Percentiles rank a stretch among this genome's conserved stretches.
Evolutionary conservation across 2,329 filamentous ascomycete species (phyloP).

Genomic region (Fusarium ramigenum): DNA sequence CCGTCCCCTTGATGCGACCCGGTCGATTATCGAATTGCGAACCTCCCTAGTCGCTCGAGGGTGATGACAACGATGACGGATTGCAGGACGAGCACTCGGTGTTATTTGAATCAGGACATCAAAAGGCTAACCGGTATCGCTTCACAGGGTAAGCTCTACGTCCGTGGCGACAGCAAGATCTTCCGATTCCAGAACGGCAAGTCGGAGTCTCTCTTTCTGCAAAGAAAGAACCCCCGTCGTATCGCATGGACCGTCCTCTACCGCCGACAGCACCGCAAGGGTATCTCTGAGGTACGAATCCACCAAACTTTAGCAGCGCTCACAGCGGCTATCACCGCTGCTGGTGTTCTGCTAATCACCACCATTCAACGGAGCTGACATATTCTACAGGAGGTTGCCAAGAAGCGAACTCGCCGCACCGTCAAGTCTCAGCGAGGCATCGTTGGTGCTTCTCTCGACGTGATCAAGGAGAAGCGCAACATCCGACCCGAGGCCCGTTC

Average conservation of each 20-base stretch:
- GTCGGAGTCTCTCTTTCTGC: conserved; percentile 99
- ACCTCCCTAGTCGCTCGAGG: conserved; percentile 13
- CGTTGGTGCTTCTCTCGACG: conserved; percentile 98
- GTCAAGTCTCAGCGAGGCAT: conserved; percentile 99
- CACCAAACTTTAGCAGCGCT: background rate
- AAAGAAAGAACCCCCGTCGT: conserved; percentile 99
- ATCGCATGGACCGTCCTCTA: conserved; percentile 99
- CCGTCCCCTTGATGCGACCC: conserved; percentile 33
- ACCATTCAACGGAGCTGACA: conserved; percentile 51
- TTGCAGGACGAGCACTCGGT: conserved; percentile 25
- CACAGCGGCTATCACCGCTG: background rate
- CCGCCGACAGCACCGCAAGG: conserved; percentile 99
- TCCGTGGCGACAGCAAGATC: conserved; percentile 99
- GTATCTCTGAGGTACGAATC: conserved; percentile 96
- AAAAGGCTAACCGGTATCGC: conserved; percentile 44
- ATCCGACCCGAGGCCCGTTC: conserved; percentile 95
- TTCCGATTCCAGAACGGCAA: conserved; percentile 99
- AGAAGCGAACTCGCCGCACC: conserved; percentile 98
- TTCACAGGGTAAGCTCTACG: conserved; percentile 95
- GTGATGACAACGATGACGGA: conserved; percentile 15
- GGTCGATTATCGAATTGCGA: conserved; percentile 37
- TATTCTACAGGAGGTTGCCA: conserved; percentile 88
- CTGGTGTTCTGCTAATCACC: background rate
- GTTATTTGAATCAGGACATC: conserved; percentile 15
- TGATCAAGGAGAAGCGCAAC: conserved; percentile 98